Evolutionary conservation across 148 eudicot species (phyloP).

Genomic region (Selenicereus undatus): DNA sequence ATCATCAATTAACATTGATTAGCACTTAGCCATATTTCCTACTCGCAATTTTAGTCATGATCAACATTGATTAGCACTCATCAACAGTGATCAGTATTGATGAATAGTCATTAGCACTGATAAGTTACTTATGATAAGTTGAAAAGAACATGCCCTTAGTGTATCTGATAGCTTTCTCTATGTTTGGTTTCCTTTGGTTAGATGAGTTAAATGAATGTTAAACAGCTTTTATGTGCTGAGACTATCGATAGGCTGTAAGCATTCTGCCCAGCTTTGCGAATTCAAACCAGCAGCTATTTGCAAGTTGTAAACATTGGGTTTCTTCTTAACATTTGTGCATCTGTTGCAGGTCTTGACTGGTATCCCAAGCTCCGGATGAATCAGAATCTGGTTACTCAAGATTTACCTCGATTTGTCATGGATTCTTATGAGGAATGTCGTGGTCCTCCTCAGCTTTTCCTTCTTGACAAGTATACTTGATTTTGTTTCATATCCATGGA

Average conservation of each 20-base stretch:
- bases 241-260: not conserved
- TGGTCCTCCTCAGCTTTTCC: slow-evolving; percentile 90
- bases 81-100: too few species aligned
- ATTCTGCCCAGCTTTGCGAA: not conserved
- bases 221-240: not conserved
- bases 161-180: not conserved
- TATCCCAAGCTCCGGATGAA: slow-evolving; percentile 66
- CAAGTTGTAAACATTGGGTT: not conserved
- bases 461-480: slow-evolving; percentile 80
- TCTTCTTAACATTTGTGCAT: not conserved
- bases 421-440: slow-evolving; percentile 96
- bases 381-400: slow-evolving; percentile 63
- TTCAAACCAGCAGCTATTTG: not conserved
- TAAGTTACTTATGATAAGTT: too few species aligned
- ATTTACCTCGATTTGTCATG: slow-evolving; percentile 91
- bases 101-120: too few species aligned
- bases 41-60: too few species aligned
- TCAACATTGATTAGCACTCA: not conserved
- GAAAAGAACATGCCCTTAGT: too few species aligned
- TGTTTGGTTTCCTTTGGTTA: not conserved
- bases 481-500: not conserved
- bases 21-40: too few species aligned
- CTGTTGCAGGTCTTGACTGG: slow-evolving; percentile 77
- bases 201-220: not conserved
- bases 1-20: too few species aligned